Evolutionary conservation across 202 grass and related monocot species (phyloP), one percentile per base, ranked within the genome.

Genomic region (Panicum virgatum): DNA sequence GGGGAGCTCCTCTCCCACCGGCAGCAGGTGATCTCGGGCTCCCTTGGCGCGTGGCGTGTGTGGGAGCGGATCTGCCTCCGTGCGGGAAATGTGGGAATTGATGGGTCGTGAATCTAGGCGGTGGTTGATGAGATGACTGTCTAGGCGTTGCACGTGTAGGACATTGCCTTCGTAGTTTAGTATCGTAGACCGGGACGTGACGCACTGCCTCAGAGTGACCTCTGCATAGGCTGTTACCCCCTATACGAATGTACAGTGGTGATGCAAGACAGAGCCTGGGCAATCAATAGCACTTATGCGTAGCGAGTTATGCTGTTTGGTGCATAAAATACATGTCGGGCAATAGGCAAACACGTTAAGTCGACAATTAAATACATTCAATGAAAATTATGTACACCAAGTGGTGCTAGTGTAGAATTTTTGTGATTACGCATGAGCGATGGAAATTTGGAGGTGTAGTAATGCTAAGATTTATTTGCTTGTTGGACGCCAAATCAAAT

Each of bases 1-100:
- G 82, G 68, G 13, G 96, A 94, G 72, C 74, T 88, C 74, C 72
- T 89, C 40, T 97, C 88, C 66, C 92, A 84, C 52, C 83, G 93
- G 42, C 91, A 87, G 75, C 96, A 99, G 96, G 96, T 99, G 80
- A 86, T 74, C 67, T 74, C 67, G 19, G 44, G 70, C 58, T 29
- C 78, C 36, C 19, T 19, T 50, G 58, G 36, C 14, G 77, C 40
- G 58, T 63, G 48, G 67, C 13, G 32, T 68, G 61, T 36, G 65
- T 83, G 53, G 25, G 43, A 73, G 78, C 62, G 63, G 74, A 86
- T 86, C 83, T 20, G 56, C 66, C 61, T 23, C 50, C 25, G 6
- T 62, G 45, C 9, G 37, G 67, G 43, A 66, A 82, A 78, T 82
- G 73, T 20, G 14, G 50, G 53, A 79, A 50, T 58, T 68, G 60